Base-by-base conservation (phyloP, 805 yeast genomes). In the Ogataea polymorpha region DNA sequence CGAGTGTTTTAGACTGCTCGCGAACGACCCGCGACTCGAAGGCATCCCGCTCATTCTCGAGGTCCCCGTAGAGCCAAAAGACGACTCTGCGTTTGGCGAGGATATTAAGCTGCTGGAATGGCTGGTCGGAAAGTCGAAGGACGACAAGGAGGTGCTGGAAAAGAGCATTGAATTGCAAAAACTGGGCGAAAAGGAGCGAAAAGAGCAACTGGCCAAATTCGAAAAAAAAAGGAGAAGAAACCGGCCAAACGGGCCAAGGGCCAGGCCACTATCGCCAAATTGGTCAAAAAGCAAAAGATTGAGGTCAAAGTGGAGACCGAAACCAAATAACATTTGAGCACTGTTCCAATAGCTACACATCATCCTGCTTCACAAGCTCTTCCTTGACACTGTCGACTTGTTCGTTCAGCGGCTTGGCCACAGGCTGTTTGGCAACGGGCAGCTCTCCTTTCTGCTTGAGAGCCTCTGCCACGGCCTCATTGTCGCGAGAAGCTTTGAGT, bases 41-140 rank as follows among this genome's bases (percentile, higher is more conserved):
- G 71, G 70, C 6, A 72, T 91, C 1, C 98, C 98, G 4, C 75
- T 90, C 25, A 72, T 93, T 15, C 68, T 93, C 43, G 99, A 93
- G 56, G 90, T 97, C 0, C 98, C 98, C 1, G 79, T 75, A 12
- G 57, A 50, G 18, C 56, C 55, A n/a, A 70, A 80, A 30, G 84
- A 81, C 52, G 87, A 82, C 38, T 67, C 75, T 2, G 58, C 71
- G 0, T 84, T 86, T 60, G 95, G 90, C 0, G 84, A 81, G 41
- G 97, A 90, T 61, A 82, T 90, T 49, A 84, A 86, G 52, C 61
- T 85, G 25, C 66, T 93, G 36, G 93, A 88, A 59, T 87, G 95
- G 91, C 65, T 91, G 27, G 77, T 75, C 24, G 95, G 79, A 2
- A 75, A 68, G 40, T 30, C 54, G 6, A 58, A 39, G 1, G 80